Evolutionary conservation across 1,284 basidiomycete genomes (phyloP).

Genomic region (Taiwanofungus camphoratus): DNA sequence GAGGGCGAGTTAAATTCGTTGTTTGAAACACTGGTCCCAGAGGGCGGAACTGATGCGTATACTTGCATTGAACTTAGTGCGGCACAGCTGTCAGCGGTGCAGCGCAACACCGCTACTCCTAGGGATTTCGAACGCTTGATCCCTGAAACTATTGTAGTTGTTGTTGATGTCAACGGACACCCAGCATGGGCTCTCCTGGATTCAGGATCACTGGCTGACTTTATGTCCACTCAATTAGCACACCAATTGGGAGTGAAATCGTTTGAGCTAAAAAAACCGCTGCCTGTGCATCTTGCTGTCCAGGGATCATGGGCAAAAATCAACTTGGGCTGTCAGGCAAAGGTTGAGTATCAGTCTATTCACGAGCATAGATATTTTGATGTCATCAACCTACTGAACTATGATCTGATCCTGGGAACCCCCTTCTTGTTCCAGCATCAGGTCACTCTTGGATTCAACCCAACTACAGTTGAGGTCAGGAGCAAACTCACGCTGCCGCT

Average conservation of each 20-base stretch:
- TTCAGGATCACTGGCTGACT: conserved; percentile 33
- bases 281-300: conserved; percentile 28
- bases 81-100: not conserved
- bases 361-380: conserved; percentile 24
- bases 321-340: conserved; percentile 17
- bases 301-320: conserved; percentile 29
- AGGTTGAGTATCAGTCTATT: conserved; percentile 28
- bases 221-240: conserved; percentile 32
- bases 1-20: not conserved
- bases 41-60: not conserved
- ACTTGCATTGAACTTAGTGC: not conserved
- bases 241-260: conserved; percentile 27
- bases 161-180: conserved; percentile 27
- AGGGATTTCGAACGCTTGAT: conserved; percentile 18
- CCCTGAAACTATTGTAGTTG: conserved; percentile 24
- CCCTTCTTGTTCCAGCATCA: conserved; percentile 25
- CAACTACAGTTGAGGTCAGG: conserved; percentile 15
- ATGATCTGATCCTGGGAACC: conserved; percentile 26
- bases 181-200: conserved; percentile 28
- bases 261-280: conserved; percentile 20
- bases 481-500: conserved; percentile 13
- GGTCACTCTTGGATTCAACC: conserved; percentile 20
- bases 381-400: conserved; percentile 23
- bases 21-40: not conserved
- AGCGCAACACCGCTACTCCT: conserved; percentile 6